Conservation (phyloP, 2,329 filamentous ascomycete genomes). For the Fusarium nurragi region DNA sequence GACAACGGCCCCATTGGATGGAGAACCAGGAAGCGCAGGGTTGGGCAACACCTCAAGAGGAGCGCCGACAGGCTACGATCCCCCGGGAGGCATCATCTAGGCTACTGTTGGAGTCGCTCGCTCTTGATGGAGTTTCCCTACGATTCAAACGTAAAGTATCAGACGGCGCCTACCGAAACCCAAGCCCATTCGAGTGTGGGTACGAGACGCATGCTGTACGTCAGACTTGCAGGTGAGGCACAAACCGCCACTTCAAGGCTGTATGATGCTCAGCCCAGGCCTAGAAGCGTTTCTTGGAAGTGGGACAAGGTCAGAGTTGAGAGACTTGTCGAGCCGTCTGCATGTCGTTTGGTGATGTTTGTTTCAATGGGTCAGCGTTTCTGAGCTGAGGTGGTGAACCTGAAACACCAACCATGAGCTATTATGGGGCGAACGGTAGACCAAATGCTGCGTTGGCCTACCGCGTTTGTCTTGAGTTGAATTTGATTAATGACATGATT, state of each 20-base stretch:
- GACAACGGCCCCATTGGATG: slow-evolving; percentile 63
- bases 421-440: slow-evolving; percentile 37
- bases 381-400: slow-evolving; percentile 36
- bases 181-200: slow-evolving; percentile 12
- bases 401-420: slow-evolving; percentile 37
- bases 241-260: slow-evolving; percentile 26
- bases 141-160: slow-evolving; percentile 1
- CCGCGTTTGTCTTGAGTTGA: slow-evolving; percentile 27
- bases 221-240: slow-evolving; percentile 26
- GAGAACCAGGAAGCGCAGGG: slow-evolving; percentile 64
- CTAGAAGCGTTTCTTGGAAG: slow-evolving; percentile 29
- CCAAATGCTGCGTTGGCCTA: slow-evolving; percentile 21
- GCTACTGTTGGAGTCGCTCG: background rate
- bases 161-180: slow-evolving; percentile 39
- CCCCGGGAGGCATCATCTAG: slow-evolving; percentile 69
- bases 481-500: slow-evolving; percentile 21
- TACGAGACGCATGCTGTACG: slow-evolving; percentile 30
- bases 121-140: slow-evolving; percentile 10
- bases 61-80: slow-evolving; percentile 61
- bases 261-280: slow-evolving; percentile 20
- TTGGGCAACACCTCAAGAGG: slow-evolving; percentile 58
- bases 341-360: slow-evolving; percentile 41
- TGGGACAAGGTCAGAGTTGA: slow-evolving; percentile 17
- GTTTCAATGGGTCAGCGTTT: slow-evolving; percentile 36
- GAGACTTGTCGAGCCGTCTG: slow-evolving; percentile 7